A percentile compares a stretch with the other conserved stretches of the same genome.
Evolutionary conservation across 257 asterid species (phyloP).

Genomic region (Solanum ossicruentum): DNA sequence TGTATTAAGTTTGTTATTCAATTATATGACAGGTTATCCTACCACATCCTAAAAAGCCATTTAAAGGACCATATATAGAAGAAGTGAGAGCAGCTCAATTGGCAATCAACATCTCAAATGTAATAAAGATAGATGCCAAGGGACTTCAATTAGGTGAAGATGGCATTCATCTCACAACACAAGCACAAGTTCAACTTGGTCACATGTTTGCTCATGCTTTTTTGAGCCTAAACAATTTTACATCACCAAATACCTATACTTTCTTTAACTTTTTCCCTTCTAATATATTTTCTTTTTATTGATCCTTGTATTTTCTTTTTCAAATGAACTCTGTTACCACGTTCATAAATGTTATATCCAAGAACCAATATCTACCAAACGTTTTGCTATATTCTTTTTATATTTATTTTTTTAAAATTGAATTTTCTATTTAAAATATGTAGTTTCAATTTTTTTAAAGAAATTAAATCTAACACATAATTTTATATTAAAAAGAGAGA

Average conservation of each 20-base stretch:
- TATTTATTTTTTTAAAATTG: too few relatives aligned
- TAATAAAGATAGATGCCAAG: conserved; percentile 45
- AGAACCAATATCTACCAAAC: not conserved
- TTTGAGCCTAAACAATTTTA: not conserved
- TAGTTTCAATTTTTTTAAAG: too few relatives aligned
- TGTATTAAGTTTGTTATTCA: not conserved
- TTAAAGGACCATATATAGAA: conserved; percentile 27
- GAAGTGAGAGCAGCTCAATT: conserved; percentile 45
- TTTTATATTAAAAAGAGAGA: too few relatives aligned
- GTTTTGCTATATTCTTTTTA: not conserved
- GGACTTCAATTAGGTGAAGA: conserved; percentile 35
- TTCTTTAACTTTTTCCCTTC: not conserved
- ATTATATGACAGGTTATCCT: not conserved
- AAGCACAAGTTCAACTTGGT: conserved; percentile 49
- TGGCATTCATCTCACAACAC: conserved; percentile 38
- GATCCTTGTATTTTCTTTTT: not conserved
- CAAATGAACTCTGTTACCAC: not conserved
- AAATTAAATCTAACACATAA: too few relatives aligned
- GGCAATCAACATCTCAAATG: conserved; percentile 27
- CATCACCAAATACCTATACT: not conserved
- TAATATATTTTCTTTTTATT: not conserved
- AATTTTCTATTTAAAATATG: too few relatives aligned
- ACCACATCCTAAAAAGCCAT: not conserved
- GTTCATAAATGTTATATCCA: not conserved
- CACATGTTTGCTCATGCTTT: conserved; percentile 37